Base-by-base conservation (phyloP, 1,284 basidiomycete genomes). In the Austroboletus niveus region DNA sequence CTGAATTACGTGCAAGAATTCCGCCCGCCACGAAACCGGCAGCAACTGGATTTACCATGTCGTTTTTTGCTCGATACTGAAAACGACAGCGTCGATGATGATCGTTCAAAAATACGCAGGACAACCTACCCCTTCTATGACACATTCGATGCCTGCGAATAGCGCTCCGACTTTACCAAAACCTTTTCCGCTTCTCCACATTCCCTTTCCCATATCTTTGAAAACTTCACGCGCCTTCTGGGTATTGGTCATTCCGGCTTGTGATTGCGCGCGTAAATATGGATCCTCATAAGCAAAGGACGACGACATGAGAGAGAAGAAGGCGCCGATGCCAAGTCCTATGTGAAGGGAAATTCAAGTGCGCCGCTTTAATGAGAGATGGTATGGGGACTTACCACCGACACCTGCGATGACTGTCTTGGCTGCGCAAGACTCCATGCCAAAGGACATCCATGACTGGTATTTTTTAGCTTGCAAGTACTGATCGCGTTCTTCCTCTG, bases 251-350 rank as follows among this genome's bases (percentile, higher is more conserved):
- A 87, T 65, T 14, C 75, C 78, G 14, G 81, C 74, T 52, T 81
- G 79, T n/a, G 75, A 75, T 56, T 83, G 81, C 45, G 84, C 76
- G 45, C 91, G 83, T 36, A 92, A 78, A 45, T 93, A 74, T 7
- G 96, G 96, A 69, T 98, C 96, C 69, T 98, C 96, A 64, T 97
- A 94, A 27, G 90, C 89, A 66, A 99, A 96, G 31, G 92, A 94
- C 12, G 94, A 80, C 41, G 91, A 93, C 94, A 99, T 96, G 56
- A 99, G 79, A 1, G 93, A 92, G 75, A 99, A 94, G 77, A 98
- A 95, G 30, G 88, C 95, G 57, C 96, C 97, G 45, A 98, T 79
- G 11, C 81, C 94, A 64, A 98, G 87, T 53, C 94, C 96, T 91
- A 69, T 4, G 2, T 2, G 31, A 34, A 34, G 2, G 20, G 17